Conservation (phyloP, 169 alveolate genomes). For the Babesia bigemina region DNA sequence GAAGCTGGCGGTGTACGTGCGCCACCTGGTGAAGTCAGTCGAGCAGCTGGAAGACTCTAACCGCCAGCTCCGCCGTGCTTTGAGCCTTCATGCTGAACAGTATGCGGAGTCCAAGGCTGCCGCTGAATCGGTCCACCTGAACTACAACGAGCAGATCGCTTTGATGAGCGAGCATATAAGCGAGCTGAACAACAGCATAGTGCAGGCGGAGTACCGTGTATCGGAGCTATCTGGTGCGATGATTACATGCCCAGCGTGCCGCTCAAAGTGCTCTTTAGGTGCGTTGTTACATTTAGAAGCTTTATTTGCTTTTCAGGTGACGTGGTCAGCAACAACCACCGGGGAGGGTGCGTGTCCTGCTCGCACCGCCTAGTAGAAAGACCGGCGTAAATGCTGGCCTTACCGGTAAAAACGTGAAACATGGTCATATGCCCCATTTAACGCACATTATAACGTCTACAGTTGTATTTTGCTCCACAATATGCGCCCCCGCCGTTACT, state of each 20-base stretch:
- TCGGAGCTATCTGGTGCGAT: slow-evolving; percentile 37
- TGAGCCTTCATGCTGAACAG: slow-evolving; percentile 31
- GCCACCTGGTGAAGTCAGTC: slow-evolving; percentile 40
- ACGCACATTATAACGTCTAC: too few relatives aligned
- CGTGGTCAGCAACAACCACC: slow-evolving; percentile 33
- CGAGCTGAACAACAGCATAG: slow-evolving; percentile 56
- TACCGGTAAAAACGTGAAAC: not conserved
- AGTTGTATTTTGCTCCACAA: too few relatives aligned
- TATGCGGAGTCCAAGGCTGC: slow-evolving; percentile 23
- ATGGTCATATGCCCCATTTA: too few relatives aligned
- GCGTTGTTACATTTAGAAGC: not conserved
- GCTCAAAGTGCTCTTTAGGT: slow-evolving; percentile 35
- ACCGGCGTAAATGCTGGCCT: not conserved
- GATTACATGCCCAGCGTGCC: slow-evolving; percentile 52
- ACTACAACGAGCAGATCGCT: slow-evolving; percentile 61
- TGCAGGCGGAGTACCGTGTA: slow-evolving; percentile 48
- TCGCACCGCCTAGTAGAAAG: slow-evolving; percentile 4
- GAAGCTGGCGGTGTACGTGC: slow-evolving; percentile 38
- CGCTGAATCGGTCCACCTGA: slow-evolving; percentile 34
- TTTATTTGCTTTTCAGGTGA: slow-evolving; percentile 22
- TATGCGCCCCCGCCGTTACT: too few relatives aligned
- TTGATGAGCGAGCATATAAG: slow-evolving; percentile 67
- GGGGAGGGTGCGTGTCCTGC: slow-evolving; percentile 57
- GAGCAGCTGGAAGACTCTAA: slow-evolving; percentile 51
- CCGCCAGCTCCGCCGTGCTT: slow-evolving; percentile 33